Evolutionary conservation across 768 basidiomycete species (phyloP).

Genomic region (Boletus rubroflammeus): DNA sequence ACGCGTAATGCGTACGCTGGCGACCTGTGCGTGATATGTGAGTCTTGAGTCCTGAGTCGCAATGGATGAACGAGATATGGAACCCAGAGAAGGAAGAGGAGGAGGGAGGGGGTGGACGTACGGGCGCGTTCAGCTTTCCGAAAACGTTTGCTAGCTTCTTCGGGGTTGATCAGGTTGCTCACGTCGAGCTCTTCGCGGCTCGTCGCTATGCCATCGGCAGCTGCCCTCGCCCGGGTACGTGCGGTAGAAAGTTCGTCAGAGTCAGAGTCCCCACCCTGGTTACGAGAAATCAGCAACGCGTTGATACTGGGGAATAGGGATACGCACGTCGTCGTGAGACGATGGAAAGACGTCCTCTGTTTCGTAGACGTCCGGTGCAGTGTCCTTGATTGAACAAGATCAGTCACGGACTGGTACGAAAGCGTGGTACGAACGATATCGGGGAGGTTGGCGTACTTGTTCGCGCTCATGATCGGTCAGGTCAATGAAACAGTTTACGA

Average conservation of each 20-base stretch:
- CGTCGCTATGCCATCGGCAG: conserved; percentile 35
- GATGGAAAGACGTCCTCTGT: conserved; percentile 74
- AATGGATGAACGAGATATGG: background rate
- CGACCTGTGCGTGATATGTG: conserved; percentile 34
- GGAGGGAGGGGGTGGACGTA: conserved; percentile 23
- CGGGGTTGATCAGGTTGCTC: conserved; percentile 56
- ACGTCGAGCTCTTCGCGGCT: conserved; percentile 67
- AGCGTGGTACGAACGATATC: conserved; percentile 66
- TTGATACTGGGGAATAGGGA: background rate
- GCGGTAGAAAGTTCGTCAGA: conserved; percentile 57
- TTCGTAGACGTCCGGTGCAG: conserved; percentile 89
- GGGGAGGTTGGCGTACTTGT: conserved; percentile 87
- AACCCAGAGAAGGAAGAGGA: no score
- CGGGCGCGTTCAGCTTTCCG: conserved; percentile 65
- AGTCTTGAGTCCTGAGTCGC: background rate
- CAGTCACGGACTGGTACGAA: background rate
- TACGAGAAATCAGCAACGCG: conserved; percentile 6
- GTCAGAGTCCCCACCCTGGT: conserved; percentile 57
- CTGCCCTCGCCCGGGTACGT: conserved; percentile 29
- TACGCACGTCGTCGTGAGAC: conserved; percentile 48
- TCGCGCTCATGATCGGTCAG: conserved; percentile 46
- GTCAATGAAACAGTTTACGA: background rate
- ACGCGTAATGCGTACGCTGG: conserved; percentile 57
- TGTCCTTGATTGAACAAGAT: conserved; percentile 54
- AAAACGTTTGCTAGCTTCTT: conserved; percentile 70